Evolutionary conservation across 139 green algal species (phyloP).

Genomic region (Chlamydomonas incerta): DNA sequence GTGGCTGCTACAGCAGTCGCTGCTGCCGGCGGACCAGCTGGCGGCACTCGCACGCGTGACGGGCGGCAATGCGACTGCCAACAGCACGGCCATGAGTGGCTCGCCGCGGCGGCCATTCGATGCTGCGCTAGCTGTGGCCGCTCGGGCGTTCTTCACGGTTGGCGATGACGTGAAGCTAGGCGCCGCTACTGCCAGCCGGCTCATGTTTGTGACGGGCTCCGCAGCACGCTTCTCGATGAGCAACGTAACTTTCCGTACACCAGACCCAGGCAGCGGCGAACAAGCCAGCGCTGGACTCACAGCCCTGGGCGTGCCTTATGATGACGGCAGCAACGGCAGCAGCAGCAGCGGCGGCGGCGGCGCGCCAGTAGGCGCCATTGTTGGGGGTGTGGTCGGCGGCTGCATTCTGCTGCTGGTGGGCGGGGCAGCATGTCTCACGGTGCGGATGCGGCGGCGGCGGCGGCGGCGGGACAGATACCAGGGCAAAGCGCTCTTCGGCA

Average conservation of each 20-base stretch:
- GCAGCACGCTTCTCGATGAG: not conserved
- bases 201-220: not conserved
- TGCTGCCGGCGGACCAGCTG: not conserved
- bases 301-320: not conserved
- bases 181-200: too few species aligned
- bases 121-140: not conserved
- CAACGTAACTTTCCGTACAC: not conserved
- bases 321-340: not conserved
- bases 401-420: not conserved
- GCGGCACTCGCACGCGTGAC: not conserved
- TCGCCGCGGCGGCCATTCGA: not conserved
- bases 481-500: not conserved
- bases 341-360: not conserved
- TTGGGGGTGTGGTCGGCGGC: slow-evolving; percentile 11
- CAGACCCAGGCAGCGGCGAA: not conserved
- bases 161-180: not conserved
- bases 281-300: not conserved
- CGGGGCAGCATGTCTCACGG: not conserved
- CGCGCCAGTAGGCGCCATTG: not conserved
- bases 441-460: not conserved
- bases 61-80: not conserved
- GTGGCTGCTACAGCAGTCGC: not conserved
- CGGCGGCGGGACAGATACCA: not conserved
- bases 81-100: too few species aligned
- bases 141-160: not conserved